Base-by-base conservation (phyloP, 805 yeast species). In the Scheffersomyces lignosus region DNA sequence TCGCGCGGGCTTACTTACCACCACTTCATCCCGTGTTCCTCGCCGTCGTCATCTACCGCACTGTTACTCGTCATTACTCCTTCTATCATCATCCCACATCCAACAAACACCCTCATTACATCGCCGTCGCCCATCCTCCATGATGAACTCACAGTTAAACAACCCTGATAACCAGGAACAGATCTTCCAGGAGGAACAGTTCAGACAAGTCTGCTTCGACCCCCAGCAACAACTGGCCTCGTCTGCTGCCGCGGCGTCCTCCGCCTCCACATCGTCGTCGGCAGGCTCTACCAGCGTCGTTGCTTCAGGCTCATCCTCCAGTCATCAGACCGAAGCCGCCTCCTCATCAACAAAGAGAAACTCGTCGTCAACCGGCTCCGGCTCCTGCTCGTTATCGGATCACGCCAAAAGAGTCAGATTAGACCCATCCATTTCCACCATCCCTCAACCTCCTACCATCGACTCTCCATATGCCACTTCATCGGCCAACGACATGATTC, bases 181-280 rank as follows among this genome's bases (percentile, higher is more conserved):
- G 44, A 55, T 59, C 31, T 56, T 59, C 40, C 58, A 50, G 40
- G 45, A 41, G 33, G 42, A 38, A 27, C 56, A 57, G 43, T 58
- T 62, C 46, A 56, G 66, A 27, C 60, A 53, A 28, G 65, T 61
- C 30, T 62, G 60, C 38, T 58, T 60, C 39, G 66, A 60, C 37
- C 48, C 15, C 38, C 40, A 33, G 43, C 52, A 24, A 38, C 47
- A 34, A 29, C 55, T 16, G 25, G 24, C 53, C 14, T 17, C 45
- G 24, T 18, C 45, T 6, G 31, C 46, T 25, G 46, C 47, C 25
- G 36, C 53, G n/a, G 38, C 43, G 31, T 27, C 44, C 17, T 39
- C 41, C 28, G 22, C 42, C 15, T 30, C 36, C 29, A 32, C 42
- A 24, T 32, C 37, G 4, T 20, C 37, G 4, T 23, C 36, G 4